These are phyloP conservation scores for Heterobasidion annosum DNA, from an alignment of 1,284 basidiomycete genomes.

Conservation along the genomic window DNA sequence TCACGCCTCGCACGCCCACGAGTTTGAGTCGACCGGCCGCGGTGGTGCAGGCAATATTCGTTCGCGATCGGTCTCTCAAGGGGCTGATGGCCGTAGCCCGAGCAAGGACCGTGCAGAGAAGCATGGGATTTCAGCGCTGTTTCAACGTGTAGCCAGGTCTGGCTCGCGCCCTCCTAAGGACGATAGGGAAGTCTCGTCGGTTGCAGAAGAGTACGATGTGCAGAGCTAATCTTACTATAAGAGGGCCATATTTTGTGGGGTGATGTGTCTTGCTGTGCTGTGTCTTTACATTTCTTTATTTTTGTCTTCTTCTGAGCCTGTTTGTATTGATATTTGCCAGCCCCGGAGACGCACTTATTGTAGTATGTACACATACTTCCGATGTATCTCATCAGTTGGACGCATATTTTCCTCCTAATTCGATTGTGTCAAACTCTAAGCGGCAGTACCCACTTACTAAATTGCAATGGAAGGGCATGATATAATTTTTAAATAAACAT, in stretches of 20 bases:
- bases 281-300: neutral
- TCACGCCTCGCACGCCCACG: constrained; percentile 16
- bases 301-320: neutral
- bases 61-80: constrained; percentile 32
- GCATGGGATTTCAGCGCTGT: constrained; percentile 3
- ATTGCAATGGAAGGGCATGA: no score
- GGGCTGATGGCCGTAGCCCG: constrained; percentile 12
- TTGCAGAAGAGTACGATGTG: neutral
- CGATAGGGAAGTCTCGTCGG: neutral
- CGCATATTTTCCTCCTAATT: neutral
- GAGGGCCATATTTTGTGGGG: neutral
- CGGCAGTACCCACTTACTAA: no score
- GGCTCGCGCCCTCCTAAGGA: neutral
- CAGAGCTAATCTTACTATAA: neutral
- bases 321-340: neutral
- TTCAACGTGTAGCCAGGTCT: constrained; percentile 1
- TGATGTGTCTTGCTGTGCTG: neutral
- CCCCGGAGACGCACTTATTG: neutral
- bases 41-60: constrained; percentile 71
- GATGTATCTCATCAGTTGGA: neutral
- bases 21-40: constrained; percentile 46
- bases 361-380: neutral
- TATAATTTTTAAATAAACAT: no score
- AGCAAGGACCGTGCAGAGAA: neutral
- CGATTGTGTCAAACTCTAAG: no score